Base-by-base conservation (phyloP, 2,329 filamentous ascomycete genomes). In the Sarocladium strictum region DNA sequence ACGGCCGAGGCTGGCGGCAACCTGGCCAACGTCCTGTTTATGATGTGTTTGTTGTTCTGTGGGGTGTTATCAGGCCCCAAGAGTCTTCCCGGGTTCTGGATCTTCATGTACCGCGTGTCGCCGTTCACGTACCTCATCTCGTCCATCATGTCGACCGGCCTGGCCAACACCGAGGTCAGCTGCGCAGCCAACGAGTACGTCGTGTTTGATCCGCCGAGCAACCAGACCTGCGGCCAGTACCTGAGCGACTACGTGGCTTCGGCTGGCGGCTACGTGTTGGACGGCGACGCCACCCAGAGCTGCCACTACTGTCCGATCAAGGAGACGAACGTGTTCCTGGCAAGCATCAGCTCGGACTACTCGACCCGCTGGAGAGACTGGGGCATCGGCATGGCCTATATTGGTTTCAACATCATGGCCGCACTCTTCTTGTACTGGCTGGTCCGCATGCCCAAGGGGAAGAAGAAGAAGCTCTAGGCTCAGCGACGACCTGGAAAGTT, bases 31-130 rank as follows among this genome's bases (percentile, higher is more conserved):
- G 64, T 89, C 40, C 65, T 84, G 60, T 87, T 89, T 71, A 80
- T 81, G 53, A 70, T 89, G 54, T 79, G 74, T 26, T 71, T 89
- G 19, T 75, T 85, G 58, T 89, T 89, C 76, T 85, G 83, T 59
- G 73, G 69, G 55, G 83, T 90, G 24, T 73, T 90, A 56, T 82
- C 82, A 1, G 67, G 74, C 2, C 84, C 84, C 0, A 62, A 67
- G 0, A 67, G 71, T 1, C 76, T 90, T 41, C 86, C 86, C 0
- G 72, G 79, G 2, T 89, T 89, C 74, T 90, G 87, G 87, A 82
- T 83, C 60, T 87, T 84, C 71, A 84, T 87, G 80, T 88, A 88
- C 67, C 78, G 84, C 35, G 70, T 86, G 41, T 86, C 81, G 0
- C 86, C 87, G 3, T 58, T 69, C 24, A 68, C 64, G 1, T 69